These are phyloP conservation scores for Rhodosporidiobolus sp. DNA, from an alignment of 768 basidiomycete species.

Conservation along the genomic window DNA sequence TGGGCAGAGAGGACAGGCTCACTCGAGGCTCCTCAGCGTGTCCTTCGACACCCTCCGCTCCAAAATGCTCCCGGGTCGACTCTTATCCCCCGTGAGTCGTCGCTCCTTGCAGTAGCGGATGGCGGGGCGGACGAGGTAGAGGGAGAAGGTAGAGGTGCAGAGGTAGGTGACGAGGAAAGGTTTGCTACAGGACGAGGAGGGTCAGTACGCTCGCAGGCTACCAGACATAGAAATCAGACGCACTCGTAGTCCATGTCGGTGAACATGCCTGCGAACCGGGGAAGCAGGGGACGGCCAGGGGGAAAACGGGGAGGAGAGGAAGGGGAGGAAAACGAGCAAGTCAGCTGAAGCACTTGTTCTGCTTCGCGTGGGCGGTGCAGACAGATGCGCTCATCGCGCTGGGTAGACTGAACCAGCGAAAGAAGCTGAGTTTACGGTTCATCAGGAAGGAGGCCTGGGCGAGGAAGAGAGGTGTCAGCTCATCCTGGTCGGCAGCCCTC, in stretches of 20 bases:
- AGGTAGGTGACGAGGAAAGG: slow-evolving; percentile 69
- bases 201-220: not conserved
- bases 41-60: slow-evolving; percentile 7
- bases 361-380: not conserved
- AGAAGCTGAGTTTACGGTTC: slow-evolving; percentile 16
- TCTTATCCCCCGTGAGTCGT: slow-evolving; percentile 11
- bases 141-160: slow-evolving; percentile 80
- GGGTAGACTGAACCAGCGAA: no score
- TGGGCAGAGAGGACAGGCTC: not conserved
- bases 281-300: not conserved
- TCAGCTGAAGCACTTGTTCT: no score
- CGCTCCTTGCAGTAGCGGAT: slow-evolving; percentile 17
- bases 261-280: slow-evolving; percentile 70
- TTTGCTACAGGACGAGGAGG: slow-evolving; percentile 17
- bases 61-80: slow-evolving; percentile 1
- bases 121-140: slow-evolving; percentile 59
- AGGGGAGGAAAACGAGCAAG: not conserved
- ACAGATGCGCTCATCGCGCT: not conserved
- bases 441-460: slow-evolving; percentile 35
- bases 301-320: not conserved
- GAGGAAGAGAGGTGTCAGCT: not conserved
- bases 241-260: slow-evolving; percentile 52
- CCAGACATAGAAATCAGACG: slow-evolving; percentile 5
- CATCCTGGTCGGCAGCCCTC: no score
- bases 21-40: not conserved